phyloP scores from a whole-genome alignment of 2,329 filamentous ascomycete genomes.

The Ophiostoma triangulosporum region DNA sequence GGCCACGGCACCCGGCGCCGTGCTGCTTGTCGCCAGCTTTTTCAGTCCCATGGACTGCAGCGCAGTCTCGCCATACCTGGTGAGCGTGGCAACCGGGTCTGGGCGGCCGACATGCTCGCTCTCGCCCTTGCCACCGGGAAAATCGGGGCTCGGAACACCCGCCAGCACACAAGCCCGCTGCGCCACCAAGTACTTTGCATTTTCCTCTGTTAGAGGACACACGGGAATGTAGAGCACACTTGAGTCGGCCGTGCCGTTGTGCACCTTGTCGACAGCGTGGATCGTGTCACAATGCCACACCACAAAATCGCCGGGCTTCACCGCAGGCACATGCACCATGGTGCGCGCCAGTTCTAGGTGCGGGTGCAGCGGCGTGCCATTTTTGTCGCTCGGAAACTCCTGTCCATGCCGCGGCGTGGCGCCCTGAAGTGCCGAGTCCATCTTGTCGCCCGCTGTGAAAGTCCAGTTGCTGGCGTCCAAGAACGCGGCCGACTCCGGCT shows the following conservation, averaged over 20 bases:
- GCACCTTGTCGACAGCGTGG: slow-evolving; percentile 71
- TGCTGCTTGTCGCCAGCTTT: slow-evolving; percentile 20
- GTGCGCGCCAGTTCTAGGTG: slow-evolving; percentile 52
- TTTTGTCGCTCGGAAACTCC: slow-evolving; percentile 42
- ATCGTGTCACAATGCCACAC: slow-evolving; percentile 76
- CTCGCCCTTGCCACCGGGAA: slow-evolving; percentile 60
- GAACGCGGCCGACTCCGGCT: slow-evolving; percentile 19
- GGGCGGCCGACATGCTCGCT: slow-evolving; percentile 35
- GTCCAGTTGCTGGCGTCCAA: slow-evolving; percentile 29
- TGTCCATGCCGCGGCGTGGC: slow-evolving; percentile 55
- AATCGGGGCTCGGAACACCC: slow-evolving; percentile 57
- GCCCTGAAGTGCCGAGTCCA: slow-evolving; percentile 42
- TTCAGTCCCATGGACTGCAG: slow-evolving; percentile 33
- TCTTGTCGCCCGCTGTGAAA: slow-evolving; percentile 16
- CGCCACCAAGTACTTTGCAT: slow-evolving; percentile 54
- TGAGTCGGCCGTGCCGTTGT: slow-evolving; percentile 58
- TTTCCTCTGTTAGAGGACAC: slow-evolving; percentile 64
- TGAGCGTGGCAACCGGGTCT: slow-evolving; percentile 23
- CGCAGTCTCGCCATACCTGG: slow-evolving; percentile 20
- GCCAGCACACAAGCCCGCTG: slow-evolving; percentile 59
- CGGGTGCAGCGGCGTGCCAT: slow-evolving; percentile 40
- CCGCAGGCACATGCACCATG: slow-evolving; percentile 59
- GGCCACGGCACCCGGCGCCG: slow-evolving; percentile 22
- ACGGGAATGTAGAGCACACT: slow-evolving; percentile 84
- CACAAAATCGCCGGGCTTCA: slow-evolving; percentile 62